Evolutionary conservation across 352 stramenopile species (phyloP), one percentile per base, ranked within the genome.

Genomic region (Globisporangium emineosum): DNA sequence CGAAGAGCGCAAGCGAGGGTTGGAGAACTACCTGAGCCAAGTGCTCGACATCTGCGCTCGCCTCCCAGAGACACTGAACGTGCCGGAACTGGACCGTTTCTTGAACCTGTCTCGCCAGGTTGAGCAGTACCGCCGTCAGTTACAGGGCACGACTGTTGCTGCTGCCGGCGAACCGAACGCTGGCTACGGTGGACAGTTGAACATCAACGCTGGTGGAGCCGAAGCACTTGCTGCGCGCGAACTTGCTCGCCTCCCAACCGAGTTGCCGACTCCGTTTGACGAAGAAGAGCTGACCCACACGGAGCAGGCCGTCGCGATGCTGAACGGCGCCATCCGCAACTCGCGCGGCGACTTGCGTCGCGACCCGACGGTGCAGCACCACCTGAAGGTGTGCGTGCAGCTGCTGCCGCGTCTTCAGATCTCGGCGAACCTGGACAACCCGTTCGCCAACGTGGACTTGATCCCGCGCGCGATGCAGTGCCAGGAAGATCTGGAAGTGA

Each of bases 391-490:
- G 43, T 96, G 87, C 49, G 87, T 96, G 62, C 85, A 94, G 74
- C 65, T 96, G 58, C 69, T 93, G 69, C 87, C 87, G 42, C 83
- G 85, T 3, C 74, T 96, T 49, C 87, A 96, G 68, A 93, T 94
- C 71, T 92, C 85, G 60, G 87, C 87, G n/a, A 93, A 93, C 71
- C 37, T 94, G 73, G 87, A 96, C 73, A 96, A 96, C 62, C 87
- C 87, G 62, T 96, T 96, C 53, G 87, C 87, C 19, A 93, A 94
- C 60, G 79, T 93, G 37, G 87, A 96, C 66, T 61, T 96, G 52
- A 96, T 96, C 60, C 85, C 85, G 49, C 87, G 85, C 9, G 87
- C 87, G 60, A 94, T 96, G 87, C 85, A 96, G 74, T 96, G 83
- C 72, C 83, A 94, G 58, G 85, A 96, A 65, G 85, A 94, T 57